Evolutionary conservation across 768 basidiomycete genomes (phyloP), one percentile per base, ranked within the genome.

Genomic region (Lepiota brunneoincarnata): DNA sequence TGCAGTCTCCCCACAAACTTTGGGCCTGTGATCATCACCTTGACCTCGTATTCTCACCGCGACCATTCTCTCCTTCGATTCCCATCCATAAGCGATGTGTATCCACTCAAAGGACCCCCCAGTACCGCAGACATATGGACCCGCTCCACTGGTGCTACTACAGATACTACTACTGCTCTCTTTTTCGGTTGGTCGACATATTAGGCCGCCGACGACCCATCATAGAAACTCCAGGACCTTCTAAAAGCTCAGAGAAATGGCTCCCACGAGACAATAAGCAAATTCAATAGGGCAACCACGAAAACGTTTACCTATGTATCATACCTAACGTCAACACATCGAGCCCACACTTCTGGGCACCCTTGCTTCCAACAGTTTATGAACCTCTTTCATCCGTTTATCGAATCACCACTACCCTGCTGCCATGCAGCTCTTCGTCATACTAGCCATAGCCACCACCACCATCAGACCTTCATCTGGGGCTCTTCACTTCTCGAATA

Each of bases 201-300:
- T 18, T 41, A 54, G n/a, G 17, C 52, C 34, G 36, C 37, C 36
- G 44, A 54, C 14, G n/a, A 54, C 46, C 35, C 31, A 26, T 51
- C 38, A 37, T 49, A 49, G 35, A 52, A 49, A 53, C 34, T 39
- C 23, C 35, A 20, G 24, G 18, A 18, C 7, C 43, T 54, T 54
- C 37, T 28, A 31, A 36, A 41, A 35, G 9, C 43, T 44, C 14
- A 20, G 40, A 12, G 14, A 12, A 20, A n/a, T 38, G 36, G 17
- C 52, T 46, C 49, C n/a, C 52, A 54, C 44, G 52, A 38, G 39
- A 42, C 34, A 35, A 51, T 51, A 51, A n/a, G 3, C 50, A 34
- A 51, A 51, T 34, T 51, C 39, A 51, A 34, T 51, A 12, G 50
- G 38, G 18, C 12, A 40, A 40, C 24, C 49, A 28, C 26, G 38